Evolutionary conservation across 768 basidiomycete genomes (phyloP).

Genomic region (Kwoniella sp.): DNA sequence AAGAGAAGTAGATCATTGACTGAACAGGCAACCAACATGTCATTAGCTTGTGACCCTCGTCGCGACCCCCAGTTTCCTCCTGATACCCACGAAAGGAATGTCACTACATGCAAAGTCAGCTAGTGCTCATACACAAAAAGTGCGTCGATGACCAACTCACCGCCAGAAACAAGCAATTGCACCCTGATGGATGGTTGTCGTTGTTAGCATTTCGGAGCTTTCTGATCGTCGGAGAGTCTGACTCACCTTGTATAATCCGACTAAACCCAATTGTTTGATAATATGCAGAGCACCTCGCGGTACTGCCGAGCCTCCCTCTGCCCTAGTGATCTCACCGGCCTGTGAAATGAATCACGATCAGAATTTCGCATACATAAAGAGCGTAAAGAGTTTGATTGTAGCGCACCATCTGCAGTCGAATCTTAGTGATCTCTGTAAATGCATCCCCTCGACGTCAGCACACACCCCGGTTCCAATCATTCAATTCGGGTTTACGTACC

Average conservation of each 20-base stretch:
- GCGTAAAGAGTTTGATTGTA: no score
- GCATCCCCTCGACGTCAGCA: neutral
- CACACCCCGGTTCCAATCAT: no score
- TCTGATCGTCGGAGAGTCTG: neutral
- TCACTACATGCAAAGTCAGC: conserved; percentile 62
- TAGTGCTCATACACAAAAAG: neutral
- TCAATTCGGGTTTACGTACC: conserved; percentile 24
- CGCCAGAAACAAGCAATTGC: conserved; percentile 82
- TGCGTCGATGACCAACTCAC: conserved; percentile 5
- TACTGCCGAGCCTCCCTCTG: conserved; percentile 66
- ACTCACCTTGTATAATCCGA: conserved; percentile 76
- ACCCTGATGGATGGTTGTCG: conserved; percentile 58
- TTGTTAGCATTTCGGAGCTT: conserved; percentile 1
- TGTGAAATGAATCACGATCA: neutral
- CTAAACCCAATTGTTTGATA: conserved; percentile 82
- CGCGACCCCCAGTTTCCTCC: neutral
- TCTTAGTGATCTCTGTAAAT: conserved; percentile 47
- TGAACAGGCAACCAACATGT: conserved; percentile 3
- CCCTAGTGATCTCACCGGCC: conserved; percentile 81
- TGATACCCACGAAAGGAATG: conserved; percentile 71
- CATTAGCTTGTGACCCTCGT: neutral
- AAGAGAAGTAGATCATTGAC: conserved; percentile 68
- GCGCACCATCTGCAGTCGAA: conserved; percentile 65
- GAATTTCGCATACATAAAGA: no score
- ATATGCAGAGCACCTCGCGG: conserved; percentile 90